A percentile compares a stretch with the other conserved stretches of the same genome.
These are phyloP conservation scores for Malassezia cuniculi DNA, from an alignment of 1,284 basidiomycete genomes.

Conservation along the genomic window DNA sequence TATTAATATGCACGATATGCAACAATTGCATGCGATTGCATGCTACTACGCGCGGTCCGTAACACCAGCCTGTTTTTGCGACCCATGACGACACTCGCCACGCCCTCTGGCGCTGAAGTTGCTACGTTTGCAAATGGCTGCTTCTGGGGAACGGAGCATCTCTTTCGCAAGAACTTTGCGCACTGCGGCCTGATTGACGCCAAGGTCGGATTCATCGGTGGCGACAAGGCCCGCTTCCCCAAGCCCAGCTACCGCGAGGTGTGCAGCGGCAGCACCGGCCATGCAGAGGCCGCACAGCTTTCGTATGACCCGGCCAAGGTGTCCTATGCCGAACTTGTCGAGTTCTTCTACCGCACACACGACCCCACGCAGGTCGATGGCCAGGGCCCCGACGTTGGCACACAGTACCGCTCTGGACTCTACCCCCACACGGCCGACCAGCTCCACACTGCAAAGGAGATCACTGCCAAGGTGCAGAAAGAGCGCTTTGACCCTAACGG, in stretches of 20 bases:
- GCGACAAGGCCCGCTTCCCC: constrained; percentile 26
- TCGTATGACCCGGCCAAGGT: constrained; percentile 70
- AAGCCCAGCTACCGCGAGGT: constrained; percentile 58
- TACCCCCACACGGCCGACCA: constrained; percentile 71
- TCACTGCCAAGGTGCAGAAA: constrained; percentile 72
- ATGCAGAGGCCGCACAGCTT: constrained; percentile 77
- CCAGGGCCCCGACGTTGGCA: constrained; percentile 45
- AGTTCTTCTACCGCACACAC: constrained; percentile 58
- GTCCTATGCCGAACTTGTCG: constrained; percentile 68
- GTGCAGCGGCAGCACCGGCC: constrained; percentile 59
- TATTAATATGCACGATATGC: too few species aligned
- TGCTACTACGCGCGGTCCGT: too few species aligned
- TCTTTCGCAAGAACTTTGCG: constrained; percentile 35
- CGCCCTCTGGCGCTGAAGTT: constrained; percentile 3
- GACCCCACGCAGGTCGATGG: constrained; percentile 61
- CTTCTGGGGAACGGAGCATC: constrained; percentile 43
- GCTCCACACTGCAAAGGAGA: constrained; percentile 58
- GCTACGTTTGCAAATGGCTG: constrained; percentile 25
- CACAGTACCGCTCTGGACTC: constrained; percentile 79
- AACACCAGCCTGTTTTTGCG: too few species aligned
- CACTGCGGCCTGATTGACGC: constrained; percentile 61
- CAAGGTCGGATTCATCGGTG: constrained; percentile 72
- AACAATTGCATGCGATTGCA: too few species aligned
- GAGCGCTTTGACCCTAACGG: constrained; percentile 60
- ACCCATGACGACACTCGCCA: constrained; percentile 1